Evolutionary conservation across 768 basidiomycete species (phyloP).

Genomic region (Boletus subparvulus): DNA sequence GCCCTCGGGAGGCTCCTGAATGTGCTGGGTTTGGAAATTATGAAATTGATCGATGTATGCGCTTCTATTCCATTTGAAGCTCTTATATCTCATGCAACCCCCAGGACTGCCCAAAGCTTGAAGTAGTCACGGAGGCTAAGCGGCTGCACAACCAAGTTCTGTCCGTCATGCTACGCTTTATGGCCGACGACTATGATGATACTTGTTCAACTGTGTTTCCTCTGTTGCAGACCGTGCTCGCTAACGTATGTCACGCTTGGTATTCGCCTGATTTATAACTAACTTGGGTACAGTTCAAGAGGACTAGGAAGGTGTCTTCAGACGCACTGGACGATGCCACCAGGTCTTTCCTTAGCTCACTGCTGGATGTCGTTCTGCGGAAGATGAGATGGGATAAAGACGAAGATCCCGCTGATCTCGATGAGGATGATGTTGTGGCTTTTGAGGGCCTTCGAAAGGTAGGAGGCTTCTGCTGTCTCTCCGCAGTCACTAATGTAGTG

Average conservation of each 20-base stretch:
- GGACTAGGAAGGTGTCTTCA: constrained; percentile 57
- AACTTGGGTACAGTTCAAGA: constrained; percentile 69
- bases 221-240: constrained; percentile 71
- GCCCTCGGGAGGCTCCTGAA: constrained; percentile 84
- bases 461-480: constrained; percentile 15
- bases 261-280: not conserved
- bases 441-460: constrained; percentile 89
- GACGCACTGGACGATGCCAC: constrained; percentile 64
- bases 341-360: constrained; percentile 71
- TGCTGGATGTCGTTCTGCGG: constrained; percentile 74
- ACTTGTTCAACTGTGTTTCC: constrained; percentile 85
- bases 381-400: constrained; percentile 92
- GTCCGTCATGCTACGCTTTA: constrained; percentile 82
- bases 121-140: constrained; percentile 62
- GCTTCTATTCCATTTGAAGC: not conserved
- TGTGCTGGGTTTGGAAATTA: constrained; percentile 75
- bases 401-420: constrained; percentile 76
- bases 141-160: constrained; percentile 63
- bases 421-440: constrained; percentile 81
- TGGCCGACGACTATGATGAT: constrained; percentile 89
- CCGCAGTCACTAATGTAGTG: constrained; percentile 12
- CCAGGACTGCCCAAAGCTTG: constrained; percentile 61
- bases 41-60: constrained; percentile 77
- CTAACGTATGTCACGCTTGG: constrained; percentile 50
- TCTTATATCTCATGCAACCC: constrained; percentile 3